Percentiles rank a stretch among this genome's conserved stretches.
These are phyloP conservation scores for Komagataella ulmi DNA, from an alignment of 805 yeast genomes.

Conservation along the genomic window DNA sequence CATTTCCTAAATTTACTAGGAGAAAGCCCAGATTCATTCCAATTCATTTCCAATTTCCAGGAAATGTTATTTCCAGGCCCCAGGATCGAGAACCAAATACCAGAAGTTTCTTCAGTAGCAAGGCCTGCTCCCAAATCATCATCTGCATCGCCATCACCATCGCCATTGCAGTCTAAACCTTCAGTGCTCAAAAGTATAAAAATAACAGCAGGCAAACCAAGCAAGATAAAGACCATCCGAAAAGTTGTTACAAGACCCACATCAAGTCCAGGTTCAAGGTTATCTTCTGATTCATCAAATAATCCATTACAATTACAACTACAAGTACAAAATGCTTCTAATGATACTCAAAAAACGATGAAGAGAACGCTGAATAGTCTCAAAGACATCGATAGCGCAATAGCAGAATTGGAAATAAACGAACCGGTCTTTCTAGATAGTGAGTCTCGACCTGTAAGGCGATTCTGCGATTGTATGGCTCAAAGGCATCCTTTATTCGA, in stretches of 20 bases:
- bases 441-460: constrained; percentile 1
- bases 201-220: background rate
- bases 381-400: constrained; percentile 35
- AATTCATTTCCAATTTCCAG: constrained; percentile 31
- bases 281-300: constrained; percentile 1
- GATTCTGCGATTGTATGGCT: constrained; percentile 71
- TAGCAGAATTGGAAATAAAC: constrained; percentile 28
- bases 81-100: background rate
- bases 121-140: background rate
- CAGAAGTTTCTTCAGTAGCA: background rate
- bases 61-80: constrained; percentile 19
- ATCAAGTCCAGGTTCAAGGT: constrained; percentile 3
- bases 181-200: background rate
- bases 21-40: constrained; percentile 36
- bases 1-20: constrained; percentile 48
- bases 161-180: constrained; percentile 3
- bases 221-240: background rate
- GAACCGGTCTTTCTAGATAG: background rate
- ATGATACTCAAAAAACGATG: constrained; percentile 21
- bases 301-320: background rate
- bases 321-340: constrained; percentile 4
- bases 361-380: constrained; percentile 34
- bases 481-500: constrained; percentile 79
- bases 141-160: constrained; percentile 4
- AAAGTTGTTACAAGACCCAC: constrained; percentile 1